phyloP scores from a whole-genome alignment of 2,329 filamentous ascomycete genomes.

The Claviceps lovelessii region DNA sequence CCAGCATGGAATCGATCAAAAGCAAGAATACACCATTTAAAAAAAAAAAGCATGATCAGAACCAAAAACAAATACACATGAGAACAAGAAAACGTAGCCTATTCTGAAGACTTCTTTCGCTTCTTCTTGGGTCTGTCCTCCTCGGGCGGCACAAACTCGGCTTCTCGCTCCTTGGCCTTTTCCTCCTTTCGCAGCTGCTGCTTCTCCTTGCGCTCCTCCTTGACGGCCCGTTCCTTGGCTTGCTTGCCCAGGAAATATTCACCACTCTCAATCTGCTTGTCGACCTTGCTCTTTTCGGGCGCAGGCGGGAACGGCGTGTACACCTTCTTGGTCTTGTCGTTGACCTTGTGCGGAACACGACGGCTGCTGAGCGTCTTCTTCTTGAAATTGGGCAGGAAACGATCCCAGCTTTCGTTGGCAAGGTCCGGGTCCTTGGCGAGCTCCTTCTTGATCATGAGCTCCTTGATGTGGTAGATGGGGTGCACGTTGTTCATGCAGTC shows the following conservation, averaged over 20 bases:
- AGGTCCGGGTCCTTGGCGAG: constrained; percentile 79
- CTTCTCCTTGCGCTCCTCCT: constrained; percentile 68
- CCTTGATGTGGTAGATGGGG: constrained; percentile 67
- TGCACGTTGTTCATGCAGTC: constrained; percentile 97
- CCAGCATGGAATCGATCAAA: not conserved
- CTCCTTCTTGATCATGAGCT: constrained; percentile 87
- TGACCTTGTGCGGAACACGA: constrained; percentile 67
- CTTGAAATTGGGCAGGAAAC: constrained; percentile 95
- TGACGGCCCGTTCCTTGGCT: constrained; percentile 70
- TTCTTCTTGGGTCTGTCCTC: constrained; percentile 56
- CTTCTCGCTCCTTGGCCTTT: constrained; percentile 70
- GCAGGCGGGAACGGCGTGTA: constrained; percentile 97
- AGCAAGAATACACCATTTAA: not conserved
- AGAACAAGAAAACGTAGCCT: constrained; percentile 2
- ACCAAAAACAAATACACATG: not conserved
- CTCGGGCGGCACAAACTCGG: constrained; percentile 75
- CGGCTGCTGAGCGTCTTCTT: constrained; percentile 79
- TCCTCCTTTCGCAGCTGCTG: constrained; percentile 80
- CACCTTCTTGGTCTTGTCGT: constrained; percentile 81
- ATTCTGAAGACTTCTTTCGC: constrained; percentile 38
- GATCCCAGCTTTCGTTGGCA: constrained; percentile 81
- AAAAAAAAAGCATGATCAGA: not conserved
- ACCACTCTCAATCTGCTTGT: constrained; percentile 92
- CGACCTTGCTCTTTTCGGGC: constrained; percentile 97
- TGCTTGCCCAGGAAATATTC: constrained; percentile 93